These are phyloP conservation scores for Coleophoma crateriformis DNA, from an alignment of 2,329 filamentous ascomycete genomes.

Conservation along the genomic window DNA sequence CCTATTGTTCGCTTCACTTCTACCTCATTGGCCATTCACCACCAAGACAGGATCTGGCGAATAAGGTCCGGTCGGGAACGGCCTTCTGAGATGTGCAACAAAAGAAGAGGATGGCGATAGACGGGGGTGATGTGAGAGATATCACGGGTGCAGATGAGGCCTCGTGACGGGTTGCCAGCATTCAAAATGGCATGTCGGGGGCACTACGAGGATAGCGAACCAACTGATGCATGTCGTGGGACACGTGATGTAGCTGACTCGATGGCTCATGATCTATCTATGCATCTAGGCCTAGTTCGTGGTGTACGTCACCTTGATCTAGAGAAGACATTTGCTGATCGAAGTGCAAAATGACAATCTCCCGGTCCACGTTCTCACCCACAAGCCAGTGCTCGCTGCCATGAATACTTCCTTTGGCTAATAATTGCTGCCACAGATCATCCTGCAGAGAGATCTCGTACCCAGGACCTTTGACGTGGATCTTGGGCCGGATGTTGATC, in stretches of 20 bases:
- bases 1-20: neutral
- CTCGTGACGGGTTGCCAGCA: neutral
- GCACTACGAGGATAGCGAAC: too few species aligned
- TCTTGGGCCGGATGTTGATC: constrained; percentile 33
- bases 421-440: constrained; percentile 40
- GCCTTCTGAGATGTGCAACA: neutral
- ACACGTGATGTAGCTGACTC: neutral
- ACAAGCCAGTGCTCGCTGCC: constrained; percentile 59
- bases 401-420: constrained; percentile 46
- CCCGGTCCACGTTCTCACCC: constrained; percentile 46
- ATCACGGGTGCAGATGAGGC: neutral
- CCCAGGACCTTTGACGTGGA: constrained; percentile 22
- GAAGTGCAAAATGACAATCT: constrained; percentile 49
- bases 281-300: too few species aligned
- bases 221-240: neutral
- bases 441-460: constrained; percentile 36
- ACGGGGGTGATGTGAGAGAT: neutral
- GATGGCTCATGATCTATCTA: too few species aligned
- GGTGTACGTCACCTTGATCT: too few species aligned
- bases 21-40: too few species aligned
- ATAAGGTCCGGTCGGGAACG: neutral
- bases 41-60: neutral
- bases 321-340: constrained; percentile 4
- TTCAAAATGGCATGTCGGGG: neutral
- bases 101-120: neutral